Base-by-base conservation (phyloP, 1,284 basidiomycete species). In the Pterulicium gracile region DNA sequence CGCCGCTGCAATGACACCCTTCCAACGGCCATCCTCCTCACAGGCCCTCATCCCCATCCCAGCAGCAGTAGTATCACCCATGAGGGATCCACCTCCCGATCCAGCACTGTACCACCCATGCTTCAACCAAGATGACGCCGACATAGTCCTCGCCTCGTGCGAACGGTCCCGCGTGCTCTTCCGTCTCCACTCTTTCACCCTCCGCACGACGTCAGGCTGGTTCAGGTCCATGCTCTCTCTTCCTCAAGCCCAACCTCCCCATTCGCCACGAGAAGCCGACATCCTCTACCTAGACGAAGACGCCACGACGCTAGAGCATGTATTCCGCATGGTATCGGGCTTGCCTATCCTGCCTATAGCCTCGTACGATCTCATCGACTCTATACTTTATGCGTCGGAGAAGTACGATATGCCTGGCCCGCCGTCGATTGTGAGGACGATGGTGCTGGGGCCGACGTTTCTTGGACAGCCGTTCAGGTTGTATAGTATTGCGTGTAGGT, bases 351-450 rank as follows among this genome's bases (percentile, higher is more conserved):
- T 68, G 15, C 61, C 64, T 2, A 60, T 78, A n/a, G 62, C 66
- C 42, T 66, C 70, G 0, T 73, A 72, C 55, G 76, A 79, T 52
- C 51, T 59, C 24, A 58, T 81, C 48, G 77, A 80, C 47, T 62
- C 68, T 2, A 55, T 82, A 17, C 62, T 82, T 10, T 76, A 68
- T 48, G 76, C 77, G 0, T 72, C 78, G 0, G 79, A 82, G 52
- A 81, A 80, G 54, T 81, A 80, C 56, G 79, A 81, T 42, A 80
- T 79, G 72, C 69, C 75, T 0, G 79, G 78, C 0, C 75, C 79
- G 1, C 61, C 67, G 48, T 77, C 75, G 3, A 69, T 79, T 52
- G 58, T 79, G 39, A 75, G 75, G 22, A 68, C 74, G 19, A 65
- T 73, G 7, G 60, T 77, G 42, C 64, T 72, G 55, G 73, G 70